These are phyloP conservation scores for Coleophoma eucalyptorum DNA, from an alignment of 2,329 filamentous ascomycete species.

Conservation along the genomic window DNA sequence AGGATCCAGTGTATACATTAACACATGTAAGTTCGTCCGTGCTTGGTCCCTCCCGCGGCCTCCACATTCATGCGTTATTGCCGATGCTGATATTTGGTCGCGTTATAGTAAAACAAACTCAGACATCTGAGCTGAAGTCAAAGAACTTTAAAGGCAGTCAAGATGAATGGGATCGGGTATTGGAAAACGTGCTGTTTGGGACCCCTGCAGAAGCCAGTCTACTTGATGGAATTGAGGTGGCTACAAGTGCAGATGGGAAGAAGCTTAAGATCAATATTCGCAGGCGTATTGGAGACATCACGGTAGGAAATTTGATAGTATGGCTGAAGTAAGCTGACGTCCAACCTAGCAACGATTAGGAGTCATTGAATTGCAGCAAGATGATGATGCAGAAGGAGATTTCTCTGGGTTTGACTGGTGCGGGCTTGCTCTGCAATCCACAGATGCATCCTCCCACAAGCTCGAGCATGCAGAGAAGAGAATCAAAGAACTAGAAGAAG, in stretches of 20 bases:
- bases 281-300: slow-evolving; percentile 65
- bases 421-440: slow-evolving; percentile 45
- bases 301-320: slow-evolving; percentile 40
- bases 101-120: slow-evolving; percentile 51
- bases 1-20: slow-evolving; percentile 18
- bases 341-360: slow-evolving; percentile 62
- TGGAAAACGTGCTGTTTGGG: slow-evolving; percentile 53
- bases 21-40: slow-evolving; percentile 21
- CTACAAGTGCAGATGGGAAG: slow-evolving; percentile 51
- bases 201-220: slow-evolving; percentile 36
- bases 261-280: slow-evolving; percentile 59
- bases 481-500: slow-evolving; percentile 45
- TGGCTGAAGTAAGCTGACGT: not conserved
- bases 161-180: slow-evolving; percentile 63
- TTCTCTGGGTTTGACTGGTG: slow-evolving; percentile 71
- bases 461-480: slow-evolving; percentile 31
- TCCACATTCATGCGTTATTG: slow-evolving; percentile 23
- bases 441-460: slow-evolving; percentile 8
- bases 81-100: too few species aligned
- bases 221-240: slow-evolving; percentile 57
- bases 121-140: slow-evolving; percentile 46
- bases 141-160: slow-evolving; percentile 51
- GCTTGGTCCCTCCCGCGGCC: slow-evolving; percentile 12
- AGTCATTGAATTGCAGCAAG: slow-evolving; percentile 51
- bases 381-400: slow-evolving; percentile 45